These are phyloP conservation scores for Euphrasia arctica DNA, from an alignment of 305 asterid genomes.

Conservation along the genomic window DNA sequence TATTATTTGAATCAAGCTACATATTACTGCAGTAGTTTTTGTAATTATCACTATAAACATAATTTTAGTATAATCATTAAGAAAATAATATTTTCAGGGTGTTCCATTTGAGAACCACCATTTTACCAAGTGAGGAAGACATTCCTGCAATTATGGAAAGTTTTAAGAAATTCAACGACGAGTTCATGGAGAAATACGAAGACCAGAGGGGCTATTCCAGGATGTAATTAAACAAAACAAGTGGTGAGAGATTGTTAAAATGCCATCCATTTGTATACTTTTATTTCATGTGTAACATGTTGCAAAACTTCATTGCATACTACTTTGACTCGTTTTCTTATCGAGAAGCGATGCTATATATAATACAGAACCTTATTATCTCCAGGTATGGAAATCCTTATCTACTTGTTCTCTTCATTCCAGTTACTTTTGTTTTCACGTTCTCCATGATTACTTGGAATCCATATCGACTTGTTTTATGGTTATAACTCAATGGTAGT, in stretches of 20 bases:
- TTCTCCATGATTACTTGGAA: background rate
- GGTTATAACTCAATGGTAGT: too few relatives aligned
- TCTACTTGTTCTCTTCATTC: background rate
- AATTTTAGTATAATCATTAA: background rate
- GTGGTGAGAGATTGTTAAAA: background rate
- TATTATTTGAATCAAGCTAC: background rate
- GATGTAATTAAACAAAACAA: slow-evolving; percentile 39
- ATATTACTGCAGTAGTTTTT: background rate
- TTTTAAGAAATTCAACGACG: slow-evolving; percentile 97
- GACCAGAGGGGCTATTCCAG: slow-evolving; percentile 90
- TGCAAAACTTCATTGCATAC: slow-evolving; percentile 3
- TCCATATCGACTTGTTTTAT: too few relatives aligned
- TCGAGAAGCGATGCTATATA: background rate
- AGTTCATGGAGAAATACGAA: slow-evolving; percentile 90
- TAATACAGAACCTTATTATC: background rate
- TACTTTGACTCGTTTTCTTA: background rate
- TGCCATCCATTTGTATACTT: background rate
- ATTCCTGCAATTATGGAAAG: slow-evolving; percentile 96
- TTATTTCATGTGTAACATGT: background rate
- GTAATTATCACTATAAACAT: background rate
- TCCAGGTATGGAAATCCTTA: background rate
- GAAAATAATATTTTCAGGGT: slow-evolving; percentile 43
- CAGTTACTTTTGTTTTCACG: background rate
- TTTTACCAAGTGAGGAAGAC: slow-evolving; percentile 96
- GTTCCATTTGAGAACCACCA: slow-evolving; percentile 96